phyloP scores from a whole-genome alignment of 2,329 filamentous ascomycete species.

The Chrysosporium keratinophilum region DNA sequence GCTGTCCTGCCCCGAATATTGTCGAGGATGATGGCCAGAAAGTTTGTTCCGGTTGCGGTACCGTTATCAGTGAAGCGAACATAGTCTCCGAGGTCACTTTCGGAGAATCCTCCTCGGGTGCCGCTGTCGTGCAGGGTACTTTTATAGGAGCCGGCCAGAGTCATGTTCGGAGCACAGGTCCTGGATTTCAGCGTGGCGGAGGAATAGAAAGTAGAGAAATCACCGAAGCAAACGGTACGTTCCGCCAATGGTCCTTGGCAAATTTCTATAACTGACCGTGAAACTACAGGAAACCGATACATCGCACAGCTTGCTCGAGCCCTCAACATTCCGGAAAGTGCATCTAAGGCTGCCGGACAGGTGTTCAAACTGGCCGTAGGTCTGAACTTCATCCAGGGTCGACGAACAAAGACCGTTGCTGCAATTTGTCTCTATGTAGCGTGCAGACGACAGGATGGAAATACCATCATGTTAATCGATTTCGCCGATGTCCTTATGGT shows the following conservation, averaged over 20 bases:
- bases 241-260: neutral
- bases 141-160: slow-evolving; percentile 80
- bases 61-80: slow-evolving; percentile 70
- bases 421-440: slow-evolving; percentile 88
- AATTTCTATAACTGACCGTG: neutral
- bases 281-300: slow-evolving; percentile 31
- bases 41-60: slow-evolving; percentile 74
- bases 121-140: slow-evolving; percentile 81
- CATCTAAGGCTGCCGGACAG: slow-evolving; percentile 56
- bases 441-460: slow-evolving; percentile 66
- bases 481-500: slow-evolving; percentile 69
- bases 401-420: slow-evolving; percentile 71
- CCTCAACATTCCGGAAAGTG: slow-evolving; percentile 45
- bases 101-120: slow-evolving; percentile 74
- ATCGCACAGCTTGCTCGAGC: slow-evolving; percentile 35
- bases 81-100: slow-evolving; percentile 90
- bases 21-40: slow-evolving; percentile 39
- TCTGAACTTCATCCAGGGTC: slow-evolving; percentile 73
- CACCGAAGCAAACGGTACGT: slow-evolving; percentile 35
- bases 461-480: slow-evolving; percentile 88
- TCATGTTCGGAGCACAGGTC: slow-evolving; percentile 53
- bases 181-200: slow-evolving; percentile 39
- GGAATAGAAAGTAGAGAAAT: slow-evolving; percentile 42
- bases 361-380: slow-evolving; percentile 67
- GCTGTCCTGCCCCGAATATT: slow-evolving; percentile 38